These are phyloP conservation scores for Comarum palustre DNA, from an alignment of 306 rosid species.

Conservation along the genomic window DNA sequence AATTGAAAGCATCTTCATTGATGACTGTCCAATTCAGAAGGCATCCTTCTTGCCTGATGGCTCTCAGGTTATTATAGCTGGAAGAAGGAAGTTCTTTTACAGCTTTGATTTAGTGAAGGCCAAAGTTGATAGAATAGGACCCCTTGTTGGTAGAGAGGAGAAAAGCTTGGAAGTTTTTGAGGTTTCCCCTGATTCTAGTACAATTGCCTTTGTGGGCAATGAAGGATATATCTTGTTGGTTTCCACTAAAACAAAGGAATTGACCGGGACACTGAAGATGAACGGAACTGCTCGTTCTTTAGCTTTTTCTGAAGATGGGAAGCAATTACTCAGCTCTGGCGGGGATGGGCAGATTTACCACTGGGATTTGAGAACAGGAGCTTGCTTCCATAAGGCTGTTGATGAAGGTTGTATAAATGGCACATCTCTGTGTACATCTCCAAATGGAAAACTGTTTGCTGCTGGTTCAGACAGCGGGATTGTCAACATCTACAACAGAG, in stretches of 20 bases:
- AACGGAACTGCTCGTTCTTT: slow-evolving; percentile 77
- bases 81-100: slow-evolving; percentile 82
- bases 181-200: slow-evolving; percentile 79
- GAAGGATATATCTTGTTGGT: slow-evolving; percentile 91
- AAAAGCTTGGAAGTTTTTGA: slow-evolving; percentile 86
- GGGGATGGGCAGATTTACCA: slow-evolving; percentile 92
- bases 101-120: slow-evolving; percentile 79
- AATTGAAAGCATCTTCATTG: slow-evolving; percentile 79
- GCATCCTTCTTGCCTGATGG: slow-evolving; percentile 89
- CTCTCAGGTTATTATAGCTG: slow-evolving; percentile 75
- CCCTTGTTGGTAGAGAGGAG: slow-evolving; percentile 90
- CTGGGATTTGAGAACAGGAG: slow-evolving; percentile 84
- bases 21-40: slow-evolving; percentile 69
- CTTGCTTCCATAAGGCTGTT: slow-evolving; percentile 63
- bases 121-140: slow-evolving; percentile 70
- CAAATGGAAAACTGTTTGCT: slow-evolving; percentile 44
- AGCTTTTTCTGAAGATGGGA: slow-evolving; percentile 75
- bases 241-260: slow-evolving; percentile 74
- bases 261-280: slow-evolving; percentile 85
- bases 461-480: slow-evolving; percentile 63
- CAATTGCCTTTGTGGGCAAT: slow-evolving; percentile 81
- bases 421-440: slow-evolving; percentile 49
- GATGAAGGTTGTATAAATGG: slow-evolving; percentile 62
- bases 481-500: slow-evolving; percentile 50
- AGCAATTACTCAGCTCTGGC: slow-evolving; percentile 64